phyloP scores from a whole-genome alignment of 1,284 basidiomycete genomes.

The Spongispora temasekensis region DNA sequence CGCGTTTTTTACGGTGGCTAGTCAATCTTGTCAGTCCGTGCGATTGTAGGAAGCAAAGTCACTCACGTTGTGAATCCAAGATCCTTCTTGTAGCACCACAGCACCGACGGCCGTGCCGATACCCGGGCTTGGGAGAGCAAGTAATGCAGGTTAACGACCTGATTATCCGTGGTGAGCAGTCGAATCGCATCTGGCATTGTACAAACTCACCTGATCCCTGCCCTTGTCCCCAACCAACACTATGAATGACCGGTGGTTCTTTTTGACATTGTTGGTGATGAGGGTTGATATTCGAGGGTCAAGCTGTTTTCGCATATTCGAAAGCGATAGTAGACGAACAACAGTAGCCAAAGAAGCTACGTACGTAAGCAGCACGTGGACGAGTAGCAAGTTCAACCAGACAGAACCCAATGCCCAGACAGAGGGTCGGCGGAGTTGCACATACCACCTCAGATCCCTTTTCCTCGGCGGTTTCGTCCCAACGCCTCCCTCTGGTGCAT shows the following conservation, averaged over 20 bases:
- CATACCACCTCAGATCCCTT: too few species aligned
- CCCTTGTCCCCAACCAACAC: constrained; percentile 96
- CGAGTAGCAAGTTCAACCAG: too few species aligned
- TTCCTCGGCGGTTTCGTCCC: too few species aligned
- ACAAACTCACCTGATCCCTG: constrained; percentile 73
- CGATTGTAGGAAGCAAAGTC: too few species aligned
- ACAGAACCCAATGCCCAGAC: too few species aligned
- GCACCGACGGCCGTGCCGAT: constrained; percentile 85
- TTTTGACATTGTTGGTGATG: constrained; percentile 92
- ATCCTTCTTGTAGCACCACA: constrained; percentile 99
- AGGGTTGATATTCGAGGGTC: constrained; percentile 93
- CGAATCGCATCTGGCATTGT: constrained; percentile 15
- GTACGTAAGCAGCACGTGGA: too few species aligned
- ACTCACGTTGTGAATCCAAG: constrained; percentile 88
- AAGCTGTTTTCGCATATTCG: constrained; percentile 49
- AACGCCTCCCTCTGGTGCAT: too few species aligned
- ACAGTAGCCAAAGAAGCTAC: too few species aligned
- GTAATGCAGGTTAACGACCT: constrained; percentile 97
- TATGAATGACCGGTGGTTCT: constrained; percentile 94
- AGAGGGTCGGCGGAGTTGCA: too few species aligned
- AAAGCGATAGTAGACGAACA: background rate
- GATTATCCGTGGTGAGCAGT: constrained; percentile 7
- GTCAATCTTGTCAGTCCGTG: background rate
- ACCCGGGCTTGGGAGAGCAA: constrained; percentile 89
- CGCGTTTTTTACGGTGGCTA: constrained; percentile 95